A percentile compares a stretch with the other conserved stretches of the same genome.
These are phyloP conservation scores for Megacollybia marginata DNA, from an alignment of 768 basidiomycete species.

Conservation along the genomic window DNA sequence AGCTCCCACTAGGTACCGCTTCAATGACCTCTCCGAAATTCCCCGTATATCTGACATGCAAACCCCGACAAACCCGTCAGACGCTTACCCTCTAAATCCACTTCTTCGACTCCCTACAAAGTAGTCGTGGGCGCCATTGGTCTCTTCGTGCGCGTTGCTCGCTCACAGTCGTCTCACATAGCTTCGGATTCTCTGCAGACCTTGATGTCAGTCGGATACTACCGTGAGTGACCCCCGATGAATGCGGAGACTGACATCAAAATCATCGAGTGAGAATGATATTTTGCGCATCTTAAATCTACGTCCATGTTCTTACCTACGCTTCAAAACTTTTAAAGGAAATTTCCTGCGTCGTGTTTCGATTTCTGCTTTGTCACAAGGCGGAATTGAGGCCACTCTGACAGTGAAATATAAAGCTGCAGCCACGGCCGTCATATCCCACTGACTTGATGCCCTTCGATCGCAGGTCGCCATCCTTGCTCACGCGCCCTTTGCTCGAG, in stretches of 20 bases:
- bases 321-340: slow-evolving; percentile 8
- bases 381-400: slow-evolving; percentile 18
- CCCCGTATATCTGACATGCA: no score
- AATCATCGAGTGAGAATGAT: slow-evolving; percentile 4
- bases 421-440: slow-evolving; percentile 16
- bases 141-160: no score
- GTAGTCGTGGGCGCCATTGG: no score
- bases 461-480: slow-evolving; percentile 39
- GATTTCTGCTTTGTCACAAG: slow-evolving; percentile 29
- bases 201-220: no score
- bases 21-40: no score
- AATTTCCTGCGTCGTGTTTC: slow-evolving; percentile 13
- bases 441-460: slow-evolving; percentile 34
- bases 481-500: slow-evolving; percentile 48
- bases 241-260: slow-evolving; percentile 35
- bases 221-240: slow-evolving; percentile 23
- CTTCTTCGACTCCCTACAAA: no score
- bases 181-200: no score
- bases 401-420: slow-evolving; percentile 20
- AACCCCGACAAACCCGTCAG: no score
- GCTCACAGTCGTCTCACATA: no score
- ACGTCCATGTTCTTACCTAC: slow-evolving; percentile 2
- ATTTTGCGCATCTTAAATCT: slow-evolving; percentile 3
- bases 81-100: no score
- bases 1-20: no score